Evolutionary conservation across 1,139 yeast species (phyloP), one percentile per base, ranked within the genome.

Genomic region (Taphrina flavorubra): DNA sequence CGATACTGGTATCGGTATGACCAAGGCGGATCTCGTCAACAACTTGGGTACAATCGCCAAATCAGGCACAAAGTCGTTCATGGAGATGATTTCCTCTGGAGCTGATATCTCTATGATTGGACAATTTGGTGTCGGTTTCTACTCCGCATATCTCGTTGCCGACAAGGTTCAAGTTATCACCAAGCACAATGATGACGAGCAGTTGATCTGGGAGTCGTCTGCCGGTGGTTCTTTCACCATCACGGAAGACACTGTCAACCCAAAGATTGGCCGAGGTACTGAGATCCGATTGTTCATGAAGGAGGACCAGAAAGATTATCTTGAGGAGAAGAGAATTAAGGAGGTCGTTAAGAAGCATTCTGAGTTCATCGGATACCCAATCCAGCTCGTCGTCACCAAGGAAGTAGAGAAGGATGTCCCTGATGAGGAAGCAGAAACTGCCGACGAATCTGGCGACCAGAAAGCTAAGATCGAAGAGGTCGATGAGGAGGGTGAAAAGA

Each of bases 101-200:
- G 99, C 99, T 74, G 99, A 95, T 82, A 97, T 95, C 74, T 92
- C 98, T 74, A 95, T 95, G 99, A 95, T 95, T 84, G 99, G 99
- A 86, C 99, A 95, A 84, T 95, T 95, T 85, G 99, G 99, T 91
- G 99, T 95, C 77, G 99, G 99, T 87, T 95, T 95, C 94, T 95
- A 95, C 89, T 94, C 99, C 70, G 86, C 94, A 76, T 95, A 95
- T 90, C 88, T 95, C 85, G 99, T 95, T 79, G 99, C 99, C 78
- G 99, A 95, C 84, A 92, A 88, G 78, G 99, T 95, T 74, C 97
- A 94, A 84, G 99, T 95, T 76, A 91, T 95, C 80, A 90, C 99
- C 74, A 95, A 95, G 86, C 89, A 92, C 86, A 95, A 95, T 80
- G 99, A 95, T 78, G 99, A 95, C 81, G 99, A 94, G 81, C 99